Evolutionary conservation across 2,329 filamentous ascomycete species (phyloP), one percentile per base, ranked within the genome.

Genomic region (Acephala macrosclerotiorum): DNA sequence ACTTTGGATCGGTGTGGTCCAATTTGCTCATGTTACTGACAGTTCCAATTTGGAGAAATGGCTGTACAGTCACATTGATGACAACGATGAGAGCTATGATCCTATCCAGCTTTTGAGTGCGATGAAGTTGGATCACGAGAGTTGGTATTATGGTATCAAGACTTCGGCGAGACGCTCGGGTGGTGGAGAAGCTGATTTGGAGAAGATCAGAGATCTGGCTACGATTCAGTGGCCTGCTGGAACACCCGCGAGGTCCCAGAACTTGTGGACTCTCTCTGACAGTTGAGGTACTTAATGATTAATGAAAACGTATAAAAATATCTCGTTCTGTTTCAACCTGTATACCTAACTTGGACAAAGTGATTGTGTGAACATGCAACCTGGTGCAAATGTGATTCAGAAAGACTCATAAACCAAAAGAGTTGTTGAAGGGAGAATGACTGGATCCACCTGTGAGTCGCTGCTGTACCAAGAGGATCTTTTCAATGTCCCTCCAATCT

Each of bases 1-100:
- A 8, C 25, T 66, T 12, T 68, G 56, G 33, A 22, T 53, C 5
- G 40, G 57, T 12, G 8, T 63, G 25, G 63, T 68, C 5, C n/a
- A 61, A 14, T 68, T 57, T 22, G 63, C 66, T 16, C 33, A 61
- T 12, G 47, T 42, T 29, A 12, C 12, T 2, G 16, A 29, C 11
- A 12, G 2, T 16, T n/a, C 36, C 6, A 45, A 3, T 11, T 26
- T 59, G 12, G 16, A 33, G 20, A 22, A 22, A 12, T 59, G 57
- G 57, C 40, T 45, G 1, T 7, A 38, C 18, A 14, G 9, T 12
- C 26, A 47, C 26, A 29, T 47, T 18, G 25, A 59, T n/a, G 26
- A 59, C n/a, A 29, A 11, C 8, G 16, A 26, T n/a, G 16, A 33
- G 16, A 38, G 29, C 14, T 47, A 26, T 45, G 11, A 29, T n/a